phyloP scores from a whole-genome alignment of 345 rosid species.

The Trapa bicornis region DNA sequence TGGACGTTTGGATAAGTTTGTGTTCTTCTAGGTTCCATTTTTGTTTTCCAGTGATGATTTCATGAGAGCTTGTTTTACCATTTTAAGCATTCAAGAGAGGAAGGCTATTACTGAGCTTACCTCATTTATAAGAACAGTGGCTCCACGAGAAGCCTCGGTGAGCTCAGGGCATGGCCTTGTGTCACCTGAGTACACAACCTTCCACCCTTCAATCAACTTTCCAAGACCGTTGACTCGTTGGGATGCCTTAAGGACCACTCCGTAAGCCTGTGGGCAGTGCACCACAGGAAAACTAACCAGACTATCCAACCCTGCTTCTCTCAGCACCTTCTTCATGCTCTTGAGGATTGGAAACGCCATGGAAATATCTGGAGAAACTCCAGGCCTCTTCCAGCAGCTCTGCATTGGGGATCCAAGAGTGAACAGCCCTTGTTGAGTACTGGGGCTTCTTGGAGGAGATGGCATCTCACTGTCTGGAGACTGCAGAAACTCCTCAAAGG shows the following conservation, averaged over 20 bases:
- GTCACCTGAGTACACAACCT: constrained; percentile 88
- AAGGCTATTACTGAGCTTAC: constrained; percentile 19
- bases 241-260: constrained; percentile 56
- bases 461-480: neutral
- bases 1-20: neutral
- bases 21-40: neutral
- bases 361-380: constrained; percentile 33
- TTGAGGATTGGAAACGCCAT: constrained; percentile 29
- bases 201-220: constrained; percentile 81
- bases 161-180: constrained; percentile 81
- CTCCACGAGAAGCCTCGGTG: constrained; percentile 59
- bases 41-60: neutral
- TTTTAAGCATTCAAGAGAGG: neutral
- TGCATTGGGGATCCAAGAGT: constrained; percentile 62
- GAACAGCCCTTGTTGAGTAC: constrained; percentile 35
- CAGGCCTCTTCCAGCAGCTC: constrained; percentile 50
- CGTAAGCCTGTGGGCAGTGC: constrained; percentile 89
- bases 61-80: neutral
- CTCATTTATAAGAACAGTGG: constrained; percentile 90
- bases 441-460: constrained; percentile 17
- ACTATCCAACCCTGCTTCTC: constrained; percentile 47
- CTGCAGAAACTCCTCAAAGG: constrained; percentile 21
- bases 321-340: constrained; percentile 45
- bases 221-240: constrained; percentile 54
- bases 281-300: constrained; percentile 85